These are phyloP conservation scores for Globisporangium sylvaticum DNA, from an alignment of 352 stramenopile genomes.

Conservation along the genomic window DNA sequence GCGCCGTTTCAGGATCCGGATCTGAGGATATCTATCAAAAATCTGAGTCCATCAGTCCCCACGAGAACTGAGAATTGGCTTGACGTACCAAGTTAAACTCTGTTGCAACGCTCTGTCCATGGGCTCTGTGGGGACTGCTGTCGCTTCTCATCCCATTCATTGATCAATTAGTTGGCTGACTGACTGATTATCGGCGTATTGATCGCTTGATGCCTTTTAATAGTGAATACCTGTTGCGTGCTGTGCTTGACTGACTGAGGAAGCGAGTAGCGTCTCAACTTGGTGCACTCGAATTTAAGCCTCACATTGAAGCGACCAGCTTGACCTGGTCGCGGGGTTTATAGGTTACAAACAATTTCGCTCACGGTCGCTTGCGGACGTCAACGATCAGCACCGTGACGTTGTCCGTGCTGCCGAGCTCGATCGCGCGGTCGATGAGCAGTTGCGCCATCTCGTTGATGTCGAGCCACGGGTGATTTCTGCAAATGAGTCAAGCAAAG, in stretches of 20 bases:
- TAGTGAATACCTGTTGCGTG: too few relatives aligned
- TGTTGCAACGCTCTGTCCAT: too few relatives aligned
- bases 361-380: constrained; percentile 32
- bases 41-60: neutral
- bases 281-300: too few relatives aligned
- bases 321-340: neutral
- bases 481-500: constrained; percentile 2
- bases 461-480: constrained; percentile 61
- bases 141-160: too few relatives aligned
- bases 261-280: neutral
- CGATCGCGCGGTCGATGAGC: constrained; percentile 58
- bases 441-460: constrained; percentile 60
- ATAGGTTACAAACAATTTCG: neutral
- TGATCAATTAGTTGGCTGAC: too few relatives aligned
- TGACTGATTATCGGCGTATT: too few relatives aligned
- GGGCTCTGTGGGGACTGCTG: too few relatives aligned
- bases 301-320: neutral
- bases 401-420: constrained; percentile 72
- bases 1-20: neutral
- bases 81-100: too few relatives aligned
- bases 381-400: constrained; percentile 74
- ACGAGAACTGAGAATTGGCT: too few relatives aligned
- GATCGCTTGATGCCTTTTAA: too few relatives aligned
- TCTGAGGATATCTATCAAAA: neutral
- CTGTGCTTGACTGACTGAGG: neutral